These are phyloP conservation scores for Periconia sp. DNA, from an alignment of 2,329 filamentous ascomycete species.

Conservation along the genomic window DNA sequence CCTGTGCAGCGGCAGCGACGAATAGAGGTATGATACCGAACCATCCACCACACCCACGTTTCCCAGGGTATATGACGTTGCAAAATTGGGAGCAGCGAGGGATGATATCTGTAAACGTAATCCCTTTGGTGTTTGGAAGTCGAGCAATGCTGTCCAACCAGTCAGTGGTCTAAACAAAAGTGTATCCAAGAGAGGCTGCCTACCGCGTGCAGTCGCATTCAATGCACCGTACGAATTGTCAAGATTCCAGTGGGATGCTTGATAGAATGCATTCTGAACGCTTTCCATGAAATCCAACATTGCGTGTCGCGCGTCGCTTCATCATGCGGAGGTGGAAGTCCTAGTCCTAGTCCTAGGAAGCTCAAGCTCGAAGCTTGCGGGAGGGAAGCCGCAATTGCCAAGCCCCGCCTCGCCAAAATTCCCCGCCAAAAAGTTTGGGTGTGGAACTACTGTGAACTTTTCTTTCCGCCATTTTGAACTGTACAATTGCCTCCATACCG, in stretches of 20 bases:
- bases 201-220: slow-evolving; percentile 80
- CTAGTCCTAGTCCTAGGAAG: not conserved
- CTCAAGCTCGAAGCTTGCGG: slow-evolving; percentile 2
- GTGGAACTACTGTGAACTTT: slow-evolving; percentile 26
- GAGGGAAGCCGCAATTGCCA: slow-evolving; percentile 30
- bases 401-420: slow-evolving; percentile 34
- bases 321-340: slow-evolving; percentile 13
- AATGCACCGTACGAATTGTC: slow-evolving; percentile 91
- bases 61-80: slow-evolving; percentile 88
- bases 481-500: slow-evolving; percentile 10
- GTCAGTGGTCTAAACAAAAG: not conserved
- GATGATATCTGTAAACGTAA: slow-evolving; percentile 86
- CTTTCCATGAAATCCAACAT: slow-evolving; percentile 99
- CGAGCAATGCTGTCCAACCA: slow-evolving; percentile 67
- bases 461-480: slow-evolving; percentile 11
- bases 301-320: slow-evolving; percentile 34
- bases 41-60: slow-evolving; percentile 91
- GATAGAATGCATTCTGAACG: slow-evolving; percentile 87
- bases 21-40: slow-evolving; percentile 96
- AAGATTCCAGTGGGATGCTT: slow-evolving; percentile 82
- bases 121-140: slow-evolving; percentile 83
- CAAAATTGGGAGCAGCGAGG: slow-evolving; percentile 88
- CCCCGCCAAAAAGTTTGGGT: slow-evolving; percentile 26
- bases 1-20: slow-evolving; percentile 73
- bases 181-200: slow-evolving; percentile 13